Evolutionary conservation across 208 protist species (phyloP), one percentile per base, ranked within the genome.

Genomic region (Leishmania gerbilli): DNA sequence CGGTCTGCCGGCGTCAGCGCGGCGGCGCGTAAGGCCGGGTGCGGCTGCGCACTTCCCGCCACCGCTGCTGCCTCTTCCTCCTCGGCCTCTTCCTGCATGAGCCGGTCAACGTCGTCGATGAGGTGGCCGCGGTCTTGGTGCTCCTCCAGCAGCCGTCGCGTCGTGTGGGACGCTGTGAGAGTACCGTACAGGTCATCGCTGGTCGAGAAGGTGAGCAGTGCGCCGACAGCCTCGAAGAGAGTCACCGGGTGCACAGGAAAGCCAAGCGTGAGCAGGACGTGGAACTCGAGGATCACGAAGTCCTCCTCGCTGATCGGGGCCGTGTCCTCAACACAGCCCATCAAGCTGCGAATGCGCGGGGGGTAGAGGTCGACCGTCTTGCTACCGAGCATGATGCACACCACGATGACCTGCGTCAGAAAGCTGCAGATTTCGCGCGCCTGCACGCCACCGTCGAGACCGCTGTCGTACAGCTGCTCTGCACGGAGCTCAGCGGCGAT

Each of bases 331-430:
- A 95, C 77, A 67, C 89, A 95, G 62, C 80, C 80, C 76, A 94
- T 79, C 55, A 96, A 79, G 60, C 87, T 85, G 37, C 87, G 84
- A 62, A 94, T 87, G n/a, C 85, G 81, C 15, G 91, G 89, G 55
- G 91, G 90, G 81, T 91, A 93, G n/a, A 85, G 85, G 80, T 96
- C 88, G 37, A 89, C 84, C n/a, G 89, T 88, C 79, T 96, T 96
- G 82, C 91, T 93, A 42, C 87, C 88, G 68, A 96, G 84, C 91
- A 96, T 94, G 49, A 84, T 86, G 79, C 93, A 97, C 40, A 90
- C 87, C 49, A 86, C 83, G 69, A 97, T 91, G 64, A 95, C 90
- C n/a, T 91, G 88, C 47, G 88, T 93, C 55, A 97, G 90, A 76
- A 92, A 93, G 62, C 80, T 86, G n/a, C 82, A 83, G 68, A 88